phyloP scores from a whole-genome alignment of 192 early-diverging fungal species.

The Coemansia reversa region DNA sequence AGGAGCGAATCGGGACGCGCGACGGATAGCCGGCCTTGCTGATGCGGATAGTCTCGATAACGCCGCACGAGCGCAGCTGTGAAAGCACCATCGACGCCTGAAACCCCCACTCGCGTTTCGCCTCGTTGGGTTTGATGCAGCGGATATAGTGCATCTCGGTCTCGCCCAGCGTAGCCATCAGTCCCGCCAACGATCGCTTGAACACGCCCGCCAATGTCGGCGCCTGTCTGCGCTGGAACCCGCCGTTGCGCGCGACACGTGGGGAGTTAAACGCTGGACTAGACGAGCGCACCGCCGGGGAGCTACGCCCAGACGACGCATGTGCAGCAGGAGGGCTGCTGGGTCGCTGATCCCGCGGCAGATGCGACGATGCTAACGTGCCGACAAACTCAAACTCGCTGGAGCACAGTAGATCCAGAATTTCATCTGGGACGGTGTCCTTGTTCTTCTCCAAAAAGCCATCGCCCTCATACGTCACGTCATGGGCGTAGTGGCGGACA shows the following conservation, averaged over 20 bases:
- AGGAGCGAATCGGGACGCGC: constrained; percentile 83
- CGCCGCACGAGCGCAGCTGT: constrained; percentile 96
- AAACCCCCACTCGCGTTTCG: constrained; percentile 85
- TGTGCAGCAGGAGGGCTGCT: constrained; percentile 8
- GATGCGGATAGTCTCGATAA: constrained; percentile 98
- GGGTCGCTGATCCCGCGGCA: constrained; percentile 8
- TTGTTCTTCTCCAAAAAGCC: constrained; percentile 98
- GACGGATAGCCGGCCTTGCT: constrained; percentile 96
- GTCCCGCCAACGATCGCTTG: constrained; percentile 74
- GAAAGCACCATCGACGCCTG: constrained; percentile 92
- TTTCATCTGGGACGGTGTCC: constrained; percentile 94
- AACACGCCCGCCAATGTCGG: constrained; percentile 52
- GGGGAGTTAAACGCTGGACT: constrained; percentile 13
- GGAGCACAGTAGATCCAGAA: constrained; percentile 45
- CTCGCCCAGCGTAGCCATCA: constrained; percentile 90
- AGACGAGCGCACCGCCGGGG: constrained; percentile 14
- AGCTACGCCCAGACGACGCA: constrained; percentile 16
- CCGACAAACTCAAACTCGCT: constrained; percentile 45
- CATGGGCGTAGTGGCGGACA: constrained; percentile 91
- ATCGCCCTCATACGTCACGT: constrained; percentile 93
- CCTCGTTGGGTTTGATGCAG: constrained; percentile 98
- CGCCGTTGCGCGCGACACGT: constrained; percentile 2
- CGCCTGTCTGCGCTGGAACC: constrained; percentile 39
- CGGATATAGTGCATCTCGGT: constrained; percentile 97
- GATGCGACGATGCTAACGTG: constrained; percentile 13